Conservation (phyloP, 305 asterid genomes). For the Rubia tinctorum region DNA sequence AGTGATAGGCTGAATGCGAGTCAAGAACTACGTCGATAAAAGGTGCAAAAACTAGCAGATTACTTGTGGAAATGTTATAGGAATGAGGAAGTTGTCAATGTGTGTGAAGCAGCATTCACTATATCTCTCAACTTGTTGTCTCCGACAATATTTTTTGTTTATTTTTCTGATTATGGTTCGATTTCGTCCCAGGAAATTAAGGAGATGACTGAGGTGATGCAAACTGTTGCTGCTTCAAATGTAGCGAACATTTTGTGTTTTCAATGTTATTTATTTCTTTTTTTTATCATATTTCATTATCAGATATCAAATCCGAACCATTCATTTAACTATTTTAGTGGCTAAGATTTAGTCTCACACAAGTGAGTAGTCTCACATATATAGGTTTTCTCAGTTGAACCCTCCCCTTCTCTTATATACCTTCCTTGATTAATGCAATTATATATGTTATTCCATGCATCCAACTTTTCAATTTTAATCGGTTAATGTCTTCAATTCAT, state of each 20-base stretch:
- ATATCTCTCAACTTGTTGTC: slow-evolving; percentile 32
- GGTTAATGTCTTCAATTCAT: no score
- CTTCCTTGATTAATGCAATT: no score
- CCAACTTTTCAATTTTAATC: no score
- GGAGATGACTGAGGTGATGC: slow-evolving; percentile 22
- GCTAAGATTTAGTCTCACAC: no score
- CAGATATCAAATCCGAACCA: no score
- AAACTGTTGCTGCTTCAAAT: slow-evolving; percentile 18
- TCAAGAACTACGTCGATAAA: slow-evolving; percentile 24
- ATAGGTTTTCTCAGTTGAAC: no score
- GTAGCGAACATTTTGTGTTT: slow-evolving; percentile 25
- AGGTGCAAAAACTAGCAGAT: slow-evolving; percentile 17
- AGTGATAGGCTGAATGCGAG: slow-evolving; percentile 20
- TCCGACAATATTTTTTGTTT: slow-evolving; percentile 28
- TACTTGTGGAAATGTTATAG: slow-evolving; percentile 19
- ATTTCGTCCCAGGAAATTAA: slow-evolving; percentile 25
- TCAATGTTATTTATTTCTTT: no score
- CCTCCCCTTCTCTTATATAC: no score
- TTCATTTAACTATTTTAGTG: no score
- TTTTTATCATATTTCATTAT: no score
- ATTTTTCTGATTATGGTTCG: slow-evolving; percentile 25
- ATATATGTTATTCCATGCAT: no score
- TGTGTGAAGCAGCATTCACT: slow-evolving; percentile 32
- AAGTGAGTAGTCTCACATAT: no score
- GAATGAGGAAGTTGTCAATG: slow-evolving; percentile 22